These are phyloP conservation scores for Lactarius evosmus DNA, from an alignment of 768 basidiomycete genomes.

Conservation along the genomic window DNA sequence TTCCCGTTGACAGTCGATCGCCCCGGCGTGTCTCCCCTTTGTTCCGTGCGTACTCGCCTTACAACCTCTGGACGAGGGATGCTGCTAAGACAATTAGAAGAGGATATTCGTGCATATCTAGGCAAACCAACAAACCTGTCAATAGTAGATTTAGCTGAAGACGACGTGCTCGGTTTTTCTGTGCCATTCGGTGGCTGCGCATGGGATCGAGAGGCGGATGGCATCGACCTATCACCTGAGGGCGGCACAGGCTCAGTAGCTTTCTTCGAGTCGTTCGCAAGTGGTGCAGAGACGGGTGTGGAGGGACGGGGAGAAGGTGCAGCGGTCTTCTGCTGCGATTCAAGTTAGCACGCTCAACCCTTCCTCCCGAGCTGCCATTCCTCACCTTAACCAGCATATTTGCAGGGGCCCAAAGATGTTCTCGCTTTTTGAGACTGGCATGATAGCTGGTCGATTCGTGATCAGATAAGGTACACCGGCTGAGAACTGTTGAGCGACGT, in stretches of 20 bases:
- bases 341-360: neutral
- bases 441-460: constrained; percentile 50
- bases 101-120: neutral
- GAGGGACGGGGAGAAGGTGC: constrained; percentile 21
- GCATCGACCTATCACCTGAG: constrained; percentile 32
- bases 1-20: constrained; percentile 33
- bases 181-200: constrained; percentile 34
- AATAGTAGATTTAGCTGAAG: constrained; percentile 53
- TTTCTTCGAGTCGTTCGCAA: constrained; percentile 25
- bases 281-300: constrained; percentile 19
- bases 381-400: constrained; percentile 37
- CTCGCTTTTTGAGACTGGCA: constrained; percentile 72
- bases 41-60: constrained; percentile 49
- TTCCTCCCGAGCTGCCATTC: neutral
- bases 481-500: constrained; percentile 33
- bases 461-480: constrained; percentile 8
- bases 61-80: constrained; percentile 80
- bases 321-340: constrained; percentile 13
- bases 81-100: constrained; percentile 38
- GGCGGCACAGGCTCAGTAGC: constrained; percentile 33
- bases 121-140: constrained; percentile 50
- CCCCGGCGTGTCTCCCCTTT: constrained; percentile 38
- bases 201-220: constrained; percentile 60
- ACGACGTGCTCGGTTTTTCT: constrained; percentile 35
- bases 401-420: constrained; percentile 49